Conservation (phyloP, 192 early-diverging fungal genomes). For the Radiomyces spectabilis region DNA sequence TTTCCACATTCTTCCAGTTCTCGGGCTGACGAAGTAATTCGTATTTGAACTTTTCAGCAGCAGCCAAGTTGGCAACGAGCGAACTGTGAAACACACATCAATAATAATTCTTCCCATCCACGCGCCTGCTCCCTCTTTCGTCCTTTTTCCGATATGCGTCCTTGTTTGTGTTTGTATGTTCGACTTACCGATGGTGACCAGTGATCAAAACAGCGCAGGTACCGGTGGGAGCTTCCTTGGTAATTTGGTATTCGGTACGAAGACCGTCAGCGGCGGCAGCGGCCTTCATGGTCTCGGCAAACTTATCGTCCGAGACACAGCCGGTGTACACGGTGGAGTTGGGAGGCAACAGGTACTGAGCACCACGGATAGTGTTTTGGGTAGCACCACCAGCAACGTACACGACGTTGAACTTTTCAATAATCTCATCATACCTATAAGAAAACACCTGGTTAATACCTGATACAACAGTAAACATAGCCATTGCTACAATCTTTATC, state of each 20-base stretch:
- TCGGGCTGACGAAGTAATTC: constrained; percentile 44
- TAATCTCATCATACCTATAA: constrained; percentile 69
- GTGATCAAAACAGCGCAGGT: constrained; percentile 95
- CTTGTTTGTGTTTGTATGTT: background rate
- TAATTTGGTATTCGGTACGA: constrained; percentile 82
- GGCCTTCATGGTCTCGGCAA: constrained; percentile 61
- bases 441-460: background rate
- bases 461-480: background rate
- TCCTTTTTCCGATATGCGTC: background rate
- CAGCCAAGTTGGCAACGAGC: constrained; percentile 89
- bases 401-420: constrained; percentile 58
- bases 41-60: constrained; percentile 82
- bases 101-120: too few species aligned
- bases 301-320: constrained; percentile 83
- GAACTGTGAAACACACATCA: constrained; percentile 45
- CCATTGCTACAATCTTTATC: too few species aligned
- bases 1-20: constrained; percentile 84
- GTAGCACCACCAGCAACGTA: constrained; percentile 96
- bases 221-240: constrained; percentile 74
- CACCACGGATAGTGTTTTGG: constrained; percentile 92
- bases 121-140: too few species aligned
- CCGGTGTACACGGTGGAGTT: constrained; percentile 90
- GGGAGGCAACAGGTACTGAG: constrained; percentile 80
- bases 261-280: constrained; percentile 83
- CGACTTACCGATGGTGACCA: constrained; percentile 56